These are phyloP conservation scores for Yamadazyma trypodendri DNA, from an alignment of 1,139 yeast species.

Conservation along the genomic window DNA sequence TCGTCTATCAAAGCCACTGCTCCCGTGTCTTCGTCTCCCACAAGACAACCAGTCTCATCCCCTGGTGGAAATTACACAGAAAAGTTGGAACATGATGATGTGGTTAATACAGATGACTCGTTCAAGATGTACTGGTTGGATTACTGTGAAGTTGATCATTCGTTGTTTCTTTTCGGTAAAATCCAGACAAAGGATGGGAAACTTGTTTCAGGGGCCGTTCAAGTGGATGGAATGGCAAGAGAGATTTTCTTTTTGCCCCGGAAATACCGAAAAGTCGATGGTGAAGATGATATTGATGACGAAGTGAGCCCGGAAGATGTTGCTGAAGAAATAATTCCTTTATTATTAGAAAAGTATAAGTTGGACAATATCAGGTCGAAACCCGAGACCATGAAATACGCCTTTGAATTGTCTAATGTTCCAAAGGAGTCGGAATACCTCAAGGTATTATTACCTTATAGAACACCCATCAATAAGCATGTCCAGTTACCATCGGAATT, in stretches of 20 bases:
- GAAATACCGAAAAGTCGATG: constrained; percentile 34
- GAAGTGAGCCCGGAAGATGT: constrained; percentile 61
- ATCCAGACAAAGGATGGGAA: constrained; percentile 57
- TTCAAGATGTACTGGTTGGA: constrained; percentile 90
- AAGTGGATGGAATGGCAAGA: constrained; percentile 66
- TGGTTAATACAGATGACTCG: constrained; percentile 41
- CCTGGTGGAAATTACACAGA: constrained; percentile 30
- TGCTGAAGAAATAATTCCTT: constrained; percentile 71
- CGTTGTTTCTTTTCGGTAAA: constrained; percentile 82
- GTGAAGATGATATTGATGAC: constrained; percentile 37
- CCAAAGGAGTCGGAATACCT: constrained; percentile 82
- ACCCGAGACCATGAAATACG: constrained; percentile 75
- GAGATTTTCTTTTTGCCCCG: constrained; percentile 82
- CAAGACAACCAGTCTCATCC: constrained; percentile 19
- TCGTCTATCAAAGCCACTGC: constrained; percentile 23
- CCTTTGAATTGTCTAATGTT: constrained; percentile 79
- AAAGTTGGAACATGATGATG: constrained; percentile 45
- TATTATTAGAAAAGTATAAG: constrained; percentile 61
- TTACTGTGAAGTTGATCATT: constrained; percentile 71
- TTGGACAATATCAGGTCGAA: constrained; percentile 65
- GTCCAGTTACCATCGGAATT: constrained; percentile 58
- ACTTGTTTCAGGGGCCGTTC: constrained; percentile 74
- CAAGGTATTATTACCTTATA: constrained; percentile 72
- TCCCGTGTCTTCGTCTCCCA: constrained; percentile 17
- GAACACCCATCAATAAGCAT: constrained; percentile 52